phyloP scores from a whole-genome alignment of 2,329 filamentous ascomycete species.

The Xylaria multiplex region DNA sequence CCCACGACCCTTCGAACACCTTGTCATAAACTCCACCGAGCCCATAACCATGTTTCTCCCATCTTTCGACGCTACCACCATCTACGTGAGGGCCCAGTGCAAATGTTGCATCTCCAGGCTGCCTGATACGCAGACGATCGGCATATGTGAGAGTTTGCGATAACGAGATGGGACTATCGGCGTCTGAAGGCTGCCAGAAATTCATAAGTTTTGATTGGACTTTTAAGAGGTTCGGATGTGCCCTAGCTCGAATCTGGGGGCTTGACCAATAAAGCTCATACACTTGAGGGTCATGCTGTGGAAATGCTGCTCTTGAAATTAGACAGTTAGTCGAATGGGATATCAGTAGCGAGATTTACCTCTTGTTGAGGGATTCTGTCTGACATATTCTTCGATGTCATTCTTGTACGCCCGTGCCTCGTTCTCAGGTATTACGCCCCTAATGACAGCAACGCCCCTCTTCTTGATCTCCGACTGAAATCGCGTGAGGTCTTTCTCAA shows the following conservation, averaged over 20 bases:
- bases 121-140: slow-evolving; percentile 76
- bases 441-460: slow-evolving; percentile 71
- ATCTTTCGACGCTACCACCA: slow-evolving; percentile 78
- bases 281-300: slow-evolving; percentile 72
- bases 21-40: slow-evolving; percentile 74
- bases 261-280: slow-evolving; percentile 81
- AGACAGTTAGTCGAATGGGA: neutral
- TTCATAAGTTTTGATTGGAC: slow-evolving; percentile 71
- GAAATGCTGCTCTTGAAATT: slow-evolving; percentile 63
- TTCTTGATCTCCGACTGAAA: slow-evolving; percentile 64
- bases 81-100: slow-evolving; percentile 79
- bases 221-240: slow-evolving; percentile 70
- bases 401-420: slow-evolving; percentile 74
- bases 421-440: slow-evolving; percentile 70
- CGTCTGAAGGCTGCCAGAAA: slow-evolving; percentile 68
- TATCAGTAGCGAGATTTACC: slow-evolving; percentile 48
- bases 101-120: slow-evolving; percentile 76
- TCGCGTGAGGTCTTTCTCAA: slow-evolving; percentile 53
- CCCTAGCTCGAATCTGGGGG: slow-evolving; percentile 73
- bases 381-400: slow-evolving; percentile 72
- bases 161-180: slow-evolving; percentile 58
- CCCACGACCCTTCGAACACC: slow-evolving; percentile 80
- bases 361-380: slow-evolving; percentile 68
- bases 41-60: slow-evolving; percentile 77
- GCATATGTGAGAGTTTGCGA: slow-evolving; percentile 72